These are phyloP conservation scores for Trichophyton rubrum DNA, from an alignment of 2,329 filamentous ascomycete species.

Conservation along the genomic window DNA sequence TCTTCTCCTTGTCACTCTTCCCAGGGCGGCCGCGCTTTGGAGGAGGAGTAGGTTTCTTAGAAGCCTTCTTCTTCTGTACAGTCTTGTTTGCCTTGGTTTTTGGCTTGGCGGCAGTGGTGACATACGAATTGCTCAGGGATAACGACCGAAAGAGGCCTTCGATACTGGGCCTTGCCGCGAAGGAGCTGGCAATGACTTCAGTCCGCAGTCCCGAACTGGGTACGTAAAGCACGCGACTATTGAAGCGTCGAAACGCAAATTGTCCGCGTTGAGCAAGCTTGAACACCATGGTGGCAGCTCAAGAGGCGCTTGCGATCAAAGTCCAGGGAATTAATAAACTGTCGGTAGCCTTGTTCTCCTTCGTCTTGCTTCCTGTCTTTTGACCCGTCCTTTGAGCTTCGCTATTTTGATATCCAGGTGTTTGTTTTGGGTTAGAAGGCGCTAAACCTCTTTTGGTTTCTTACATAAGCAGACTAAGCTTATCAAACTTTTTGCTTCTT, in stretches of 20 bases:
- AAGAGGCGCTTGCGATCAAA: neutral
- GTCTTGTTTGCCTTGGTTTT: slow-evolving; percentile 17
- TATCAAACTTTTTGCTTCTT: neutral
- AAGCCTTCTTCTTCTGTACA: neutral
- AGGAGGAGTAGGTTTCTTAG: neutral
- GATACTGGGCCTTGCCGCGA: neutral
- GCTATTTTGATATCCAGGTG: neutral
- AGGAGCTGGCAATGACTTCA: neutral
- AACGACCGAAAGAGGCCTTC: slow-evolving; percentile 7
- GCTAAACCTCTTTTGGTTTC: neutral
- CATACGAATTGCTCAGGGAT: slow-evolving; percentile 20
- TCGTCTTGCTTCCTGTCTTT: neutral
- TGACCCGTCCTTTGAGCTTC: too few species aligned
- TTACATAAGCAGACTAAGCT: neutral
- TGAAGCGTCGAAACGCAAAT: slow-evolving; percentile 16
- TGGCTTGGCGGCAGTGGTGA: slow-evolving; percentile 19
- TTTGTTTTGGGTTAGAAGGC: neutral
- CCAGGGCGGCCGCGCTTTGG: slow-evolving; percentile 2
- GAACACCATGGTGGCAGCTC: slow-evolving; percentile 20
- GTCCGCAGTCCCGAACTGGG: neutral
- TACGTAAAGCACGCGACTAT: slow-evolving; percentile 1
- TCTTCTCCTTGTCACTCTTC: slow-evolving; percentile 8
- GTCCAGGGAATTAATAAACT: neutral
- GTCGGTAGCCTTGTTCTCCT: neutral
- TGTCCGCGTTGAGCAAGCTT: slow-evolving; percentile 22